Evolutionary conservation across 2,329 filamentous ascomycete genomes (phyloP), one percentile per base, ranked within the genome.

Genomic region (Fusarium protoensiforme): DNA sequence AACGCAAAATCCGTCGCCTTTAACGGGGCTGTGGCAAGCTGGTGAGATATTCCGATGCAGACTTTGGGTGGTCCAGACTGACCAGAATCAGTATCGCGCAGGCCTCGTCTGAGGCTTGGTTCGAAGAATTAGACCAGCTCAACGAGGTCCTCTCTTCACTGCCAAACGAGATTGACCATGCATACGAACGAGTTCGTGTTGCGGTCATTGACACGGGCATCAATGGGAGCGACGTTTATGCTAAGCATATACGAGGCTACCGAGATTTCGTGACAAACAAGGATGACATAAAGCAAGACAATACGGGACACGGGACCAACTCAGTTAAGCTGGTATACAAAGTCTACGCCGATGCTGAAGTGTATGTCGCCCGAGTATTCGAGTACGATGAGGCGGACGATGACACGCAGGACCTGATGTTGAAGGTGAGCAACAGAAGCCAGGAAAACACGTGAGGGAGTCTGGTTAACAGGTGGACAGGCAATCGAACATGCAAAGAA

Each of bases 301-400:
- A 61, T 1, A 64, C 61, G 0, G 65, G 65, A 5, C 65, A 68
- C 16, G 65, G 65, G 1, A 68, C 65, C 6, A 68, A 60, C 31
- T 64, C 61, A 1, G 61, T 61, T 0, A 64, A 65, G 4, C 13
- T 68, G 22, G 20, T 68, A 7, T 65, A 46, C 22, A 59, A 56
- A 18, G 61, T 61, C 36, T 65, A 56, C 22, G 54, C 35, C 14
- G 38, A 61, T 18, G 65, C 65, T 27, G 61, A 68, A 16, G 54
- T 68, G 1, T 68, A 64, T 39, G 56, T 61, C 10, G 54, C 56
- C 5, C 36, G 65, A 22, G 61, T 68, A 13, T 68, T 68, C 48
- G 56, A 68, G 56, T 16, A 24, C 13, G 29, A 61, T 38, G 14
- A 56, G 3, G 65, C 65, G 16, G 60, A 61, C 27, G 61, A 61